phyloP scores from a whole-genome alignment of 805 yeast genomes.

The Yarrowia deformans region DNA sequence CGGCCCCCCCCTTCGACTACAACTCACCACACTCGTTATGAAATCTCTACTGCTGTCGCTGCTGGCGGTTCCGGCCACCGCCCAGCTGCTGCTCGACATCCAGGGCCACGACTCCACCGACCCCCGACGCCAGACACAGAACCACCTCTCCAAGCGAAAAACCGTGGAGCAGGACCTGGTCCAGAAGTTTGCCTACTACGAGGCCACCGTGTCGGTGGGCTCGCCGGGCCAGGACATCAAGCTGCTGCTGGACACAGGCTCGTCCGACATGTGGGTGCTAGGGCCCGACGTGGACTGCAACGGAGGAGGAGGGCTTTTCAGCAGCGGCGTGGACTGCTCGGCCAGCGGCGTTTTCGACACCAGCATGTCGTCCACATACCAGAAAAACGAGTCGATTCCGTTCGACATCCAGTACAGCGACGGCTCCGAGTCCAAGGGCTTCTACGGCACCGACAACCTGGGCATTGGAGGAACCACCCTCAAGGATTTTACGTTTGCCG shows the following conservation, averaged over 20 bases:
- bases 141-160: constrained; percentile 1
- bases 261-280: constrained; percentile 69
- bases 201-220: constrained; percentile 56
- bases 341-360: constrained; percentile 31
- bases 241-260: constrained; percentile 71
- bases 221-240: constrained; percentile 60
- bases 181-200: constrained; percentile 40
- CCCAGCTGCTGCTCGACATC: constrained; percentile 33
- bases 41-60: constrained; percentile 18
- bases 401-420: constrained; percentile 57
- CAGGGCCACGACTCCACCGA: constrained; percentile 32
- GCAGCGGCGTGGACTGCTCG: constrained; percentile 26
- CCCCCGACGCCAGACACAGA: constrained; percentile 3
- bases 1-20: not conserved
- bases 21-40: constrained; percentile 31
- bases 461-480: constrained; percentile 59
- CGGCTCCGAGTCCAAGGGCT: constrained; percentile 56
- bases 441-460: constrained; percentile 68
- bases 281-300: constrained; percentile 22
- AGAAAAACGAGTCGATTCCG: constrained; percentile 44
- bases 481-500: constrained; percentile 70
- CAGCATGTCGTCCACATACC: constrained; percentile 25
- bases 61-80: constrained; percentile 36
- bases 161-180: constrained; percentile 34
- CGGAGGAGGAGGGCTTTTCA: constrained; percentile 26